Conservation (phyloP, 2,329 filamentous ascomycete species). For the Ambrosiella cleistominuta region DNA sequence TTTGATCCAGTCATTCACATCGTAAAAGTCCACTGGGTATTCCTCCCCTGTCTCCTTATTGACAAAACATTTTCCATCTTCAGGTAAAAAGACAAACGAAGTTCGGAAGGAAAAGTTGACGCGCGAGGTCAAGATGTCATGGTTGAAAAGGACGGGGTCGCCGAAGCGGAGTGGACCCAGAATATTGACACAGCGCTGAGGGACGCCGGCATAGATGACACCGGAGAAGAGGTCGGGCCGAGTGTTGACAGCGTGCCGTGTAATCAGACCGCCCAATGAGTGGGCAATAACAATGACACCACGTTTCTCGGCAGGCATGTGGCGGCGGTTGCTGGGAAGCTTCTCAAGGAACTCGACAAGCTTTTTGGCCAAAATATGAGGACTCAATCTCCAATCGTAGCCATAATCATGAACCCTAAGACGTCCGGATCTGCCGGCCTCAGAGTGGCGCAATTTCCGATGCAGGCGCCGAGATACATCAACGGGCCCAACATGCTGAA, state of each 20-base stretch:
- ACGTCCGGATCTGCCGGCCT: slow-evolving; percentile 53
- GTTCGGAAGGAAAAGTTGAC: slow-evolving; percentile 87
- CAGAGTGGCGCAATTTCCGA: slow-evolving; percentile 55
- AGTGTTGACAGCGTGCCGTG: slow-evolving; percentile 71
- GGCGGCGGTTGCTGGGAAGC: slow-evolving; percentile 52
- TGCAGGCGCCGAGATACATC: slow-evolving; percentile 74
- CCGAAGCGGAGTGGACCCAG: slow-evolving; percentile 77
- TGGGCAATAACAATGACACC: slow-evolving; percentile 76
- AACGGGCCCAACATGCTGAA: slow-evolving; percentile 81
- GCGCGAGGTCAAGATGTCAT: slow-evolving; percentile 74
- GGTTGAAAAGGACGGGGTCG: slow-evolving; percentile 80
- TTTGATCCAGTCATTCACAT: slow-evolving; percentile 61
- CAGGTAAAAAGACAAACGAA: slow-evolving; percentile 67
- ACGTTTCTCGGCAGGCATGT: slow-evolving; percentile 31
- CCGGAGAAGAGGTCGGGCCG: slow-evolving; percentile 72
- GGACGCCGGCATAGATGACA: slow-evolving; percentile 70
- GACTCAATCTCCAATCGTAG: slow-evolving; percentile 86
- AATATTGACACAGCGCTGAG: slow-evolving; percentile 78
- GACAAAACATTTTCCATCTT: slow-evolving; percentile 75
- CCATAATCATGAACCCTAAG: slow-evolving; percentile 78
- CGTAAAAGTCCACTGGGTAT: slow-evolving; percentile 71
- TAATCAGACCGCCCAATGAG: slow-evolving; percentile 66
- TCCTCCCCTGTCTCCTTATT: slow-evolving; percentile 65
- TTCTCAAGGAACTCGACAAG: slow-evolving; percentile 57
- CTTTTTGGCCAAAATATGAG: slow-evolving; percentile 52